phyloP scores from a whole-genome alignment of 2,329 filamentous ascomycete genomes.

The Penicillium fuscoglaucum region DNA sequence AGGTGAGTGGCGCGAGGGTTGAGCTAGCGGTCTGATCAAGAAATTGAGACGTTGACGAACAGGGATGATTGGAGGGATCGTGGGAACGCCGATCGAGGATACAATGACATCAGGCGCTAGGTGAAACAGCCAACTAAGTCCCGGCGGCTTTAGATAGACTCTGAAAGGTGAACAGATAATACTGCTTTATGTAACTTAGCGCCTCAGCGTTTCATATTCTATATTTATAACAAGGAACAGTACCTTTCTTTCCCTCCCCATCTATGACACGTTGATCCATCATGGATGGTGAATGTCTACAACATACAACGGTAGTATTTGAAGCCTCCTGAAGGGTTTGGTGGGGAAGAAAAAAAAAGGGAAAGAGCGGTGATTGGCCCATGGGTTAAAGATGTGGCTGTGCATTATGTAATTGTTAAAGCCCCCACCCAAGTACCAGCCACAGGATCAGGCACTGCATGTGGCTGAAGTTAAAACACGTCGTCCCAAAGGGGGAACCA shows the following conservation, averaged over 20 bases:
- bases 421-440: background rate
- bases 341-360: background rate
- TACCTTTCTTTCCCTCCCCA: background rate
- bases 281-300: background rate
- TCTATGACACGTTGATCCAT: background rate
- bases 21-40: constrained; percentile 15
- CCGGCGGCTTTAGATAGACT: constrained; percentile 17
- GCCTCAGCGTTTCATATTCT: background rate
- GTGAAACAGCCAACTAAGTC: constrained; percentile 30
- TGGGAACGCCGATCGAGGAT: constrained; percentile 27
- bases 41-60: constrained; percentile 16
- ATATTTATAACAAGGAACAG: background rate
- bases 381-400: constrained; percentile 9
- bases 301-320: background rate
- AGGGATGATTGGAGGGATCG: constrained; percentile 32
- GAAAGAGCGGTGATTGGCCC: constrained; percentile 15
- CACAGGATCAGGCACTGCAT: background rate
- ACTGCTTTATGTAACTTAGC: background rate
- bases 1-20: constrained; percentile 31
- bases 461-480: constrained; percentile 19
- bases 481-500: constrained; percentile 30
- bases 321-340: background rate
- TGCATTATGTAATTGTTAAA: background rate
- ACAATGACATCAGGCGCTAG: constrained; percentile 41
- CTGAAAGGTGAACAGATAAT: background rate